phyloP scores from a whole-genome alignment of 768 basidiomycete genomes.

The Mycena metata region DNA sequence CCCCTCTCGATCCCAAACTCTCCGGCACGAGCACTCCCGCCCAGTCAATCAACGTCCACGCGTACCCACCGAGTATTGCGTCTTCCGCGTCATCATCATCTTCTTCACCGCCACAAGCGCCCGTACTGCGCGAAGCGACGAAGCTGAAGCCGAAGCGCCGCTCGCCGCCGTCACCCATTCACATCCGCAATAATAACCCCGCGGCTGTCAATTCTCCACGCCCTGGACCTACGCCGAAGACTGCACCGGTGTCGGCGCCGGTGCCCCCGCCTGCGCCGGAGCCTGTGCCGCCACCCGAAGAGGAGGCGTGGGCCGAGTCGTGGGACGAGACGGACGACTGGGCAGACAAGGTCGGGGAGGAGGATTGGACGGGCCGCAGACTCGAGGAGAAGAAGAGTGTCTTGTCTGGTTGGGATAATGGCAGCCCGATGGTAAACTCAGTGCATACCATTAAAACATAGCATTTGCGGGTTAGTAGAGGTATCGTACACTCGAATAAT shows the following conservation, averaged over 20 bases:
- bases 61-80: slow-evolving; percentile 73
- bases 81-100: slow-evolving; percentile 51
- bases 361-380: slow-evolving; percentile 61
- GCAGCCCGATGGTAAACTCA: slow-evolving; percentile 31
- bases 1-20: slow-evolving; percentile 58
- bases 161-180: slow-evolving; percentile 57
- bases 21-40: slow-evolving; percentile 50
- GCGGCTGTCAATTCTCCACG: slow-evolving; percentile 54
- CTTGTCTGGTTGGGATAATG: slow-evolving; percentile 45
- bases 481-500: slow-evolving; percentile 21
- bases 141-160: slow-evolving; percentile 57
- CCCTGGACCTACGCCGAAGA: slow-evolving; percentile 28
- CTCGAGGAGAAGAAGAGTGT: slow-evolving; percentile 54
- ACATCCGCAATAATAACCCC: slow-evolving; percentile 46
- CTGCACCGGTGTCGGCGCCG: slow-evolving; percentile 29
- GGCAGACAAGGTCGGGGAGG: slow-evolving; percentile 62
- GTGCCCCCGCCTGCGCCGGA: slow-evolving; percentile 38
- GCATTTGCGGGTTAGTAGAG: background rate
- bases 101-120: slow-evolving; percentile 46
- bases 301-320: slow-evolving; percentile 61
- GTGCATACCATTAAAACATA: slow-evolving; percentile 22
- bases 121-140: slow-evolving; percentile 44
- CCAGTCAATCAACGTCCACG: slow-evolving; percentile 57
- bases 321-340: slow-evolving; percentile 68
- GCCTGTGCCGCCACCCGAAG: slow-evolving; percentile 39